Evolutionary conservation across 2,329 filamentous ascomycete genomes (phyloP), one percentile per base, ranked within the genome.

Genomic region (Thelonectria olida): DNA sequence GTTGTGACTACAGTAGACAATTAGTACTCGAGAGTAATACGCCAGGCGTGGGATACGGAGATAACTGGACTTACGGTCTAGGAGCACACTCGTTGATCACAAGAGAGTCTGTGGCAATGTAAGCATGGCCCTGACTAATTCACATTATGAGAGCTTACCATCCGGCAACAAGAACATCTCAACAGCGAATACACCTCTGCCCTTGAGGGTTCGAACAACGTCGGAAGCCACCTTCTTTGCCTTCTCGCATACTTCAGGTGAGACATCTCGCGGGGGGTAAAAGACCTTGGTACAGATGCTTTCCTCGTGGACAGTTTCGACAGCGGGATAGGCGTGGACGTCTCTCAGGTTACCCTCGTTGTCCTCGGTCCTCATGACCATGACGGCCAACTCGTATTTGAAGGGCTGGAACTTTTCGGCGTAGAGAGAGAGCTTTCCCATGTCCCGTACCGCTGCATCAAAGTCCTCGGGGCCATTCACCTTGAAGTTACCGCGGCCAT

Each of bases 231-330:
- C 83, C 41, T 89, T 85, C 73, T 93, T 89, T 0, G 94, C 94
- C 70, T 86, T 80, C 66, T 87, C 77, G 62, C 86, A 85, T 38
- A 91, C 82, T 1, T 82, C 77, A 1, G 82, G 79, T 1, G 88
- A 82, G 3, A 96, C 88, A 7, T 86, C 84, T 36, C 94, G 86
- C 1, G 95, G 92, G 2, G 96, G 96, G 53, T 90, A 90, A 74
- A 94, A 97, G 2, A 95, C 92, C 66, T 94, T 89, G 70, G 96
- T 96, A 85, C 96, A 98, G 70, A 99, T 93, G 73, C 89, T 96
- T 77, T 98, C 92, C 78, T 97, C 92, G 71, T 99, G 96, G 27
- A 98, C 86, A 1, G 95, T 98, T 81, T 99, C 96, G 2, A 97
- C 94, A 0, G 90, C 91, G 1, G 96, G 94, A 74, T 96, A 98